Base-by-base conservation (phyloP, 2,329 filamentous ascomycete species). In the Rhynchosporium agropyri region DNA sequence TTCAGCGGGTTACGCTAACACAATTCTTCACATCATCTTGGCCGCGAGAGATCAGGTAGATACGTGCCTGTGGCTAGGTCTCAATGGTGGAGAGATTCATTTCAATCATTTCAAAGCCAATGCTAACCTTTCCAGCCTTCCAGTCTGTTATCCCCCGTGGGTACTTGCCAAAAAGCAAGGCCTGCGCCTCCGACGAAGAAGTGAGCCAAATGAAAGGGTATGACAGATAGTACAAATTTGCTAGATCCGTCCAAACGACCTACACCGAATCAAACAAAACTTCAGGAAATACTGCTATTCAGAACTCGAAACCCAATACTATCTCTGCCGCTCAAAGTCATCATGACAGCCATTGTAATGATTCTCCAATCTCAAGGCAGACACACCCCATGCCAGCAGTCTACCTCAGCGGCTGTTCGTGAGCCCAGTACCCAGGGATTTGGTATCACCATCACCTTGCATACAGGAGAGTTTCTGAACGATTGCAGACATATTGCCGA, bases 91-190 rank as follows among this genome's bases (percentile, higher is more conserved):
- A 36, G 5, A 36, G 9, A 36, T 36, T 36, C 9, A 28, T 46
- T 8, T 46, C 28, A 31, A 45, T 57, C 40, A 46, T 57, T 45
- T 13, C 3, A 40, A 46, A 29, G 20, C 12, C 54, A 36, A 43
- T 57, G 54, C 40, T 57, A 45, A 57, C 15, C 38, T 45, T 8
- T 46, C 40, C 29, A 57, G 7, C 54, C 28, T 54, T 54, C 36
- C 36, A 42, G 36, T 54, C 20, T 54, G 36, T 42, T 20, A 42
- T 54, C 36, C 36, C 40, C n/a, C 20, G 20, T 15, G 20, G 13
- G 40, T 9, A 4, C n/a, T 10, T 46, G 20, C 43, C 20, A 57
- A 42, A 57, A 2, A 43, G 43, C 2, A 46, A 46, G 13, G 29
- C 38, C 13, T 20, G 31, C 54, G 54, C 29, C 20, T 28, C 26